phyloP scores from a whole-genome alignment of 192 early-diverging fungal genomes.

The Backusella australiensis region DNA sequence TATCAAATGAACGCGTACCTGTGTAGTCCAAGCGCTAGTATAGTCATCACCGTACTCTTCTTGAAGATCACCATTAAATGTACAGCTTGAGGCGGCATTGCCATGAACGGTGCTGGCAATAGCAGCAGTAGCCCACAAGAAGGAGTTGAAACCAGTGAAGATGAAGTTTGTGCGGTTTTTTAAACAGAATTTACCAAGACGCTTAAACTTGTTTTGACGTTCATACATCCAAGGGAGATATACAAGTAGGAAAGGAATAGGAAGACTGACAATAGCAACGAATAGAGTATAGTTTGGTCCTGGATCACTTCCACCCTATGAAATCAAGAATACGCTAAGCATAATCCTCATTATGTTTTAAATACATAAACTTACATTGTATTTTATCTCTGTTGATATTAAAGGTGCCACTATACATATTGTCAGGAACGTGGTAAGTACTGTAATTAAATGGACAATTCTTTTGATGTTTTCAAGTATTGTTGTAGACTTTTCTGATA shows the following conservation, averaged over 20 bases:
- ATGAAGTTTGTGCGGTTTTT: conserved; percentile 30
- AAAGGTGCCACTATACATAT: conserved; percentile 28
- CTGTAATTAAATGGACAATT: conserved; percentile 19
- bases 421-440: conserved; percentile 11
- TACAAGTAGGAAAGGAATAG: conserved; percentile 20
- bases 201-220: conserved; percentile 31
- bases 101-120: conserved; percentile 32
- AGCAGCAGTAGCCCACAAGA: conserved; percentile 27
- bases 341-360: not conserved
- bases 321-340: not conserved
- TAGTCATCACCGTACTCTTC: conserved; percentile 15
- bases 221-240: conserved; percentile 40
- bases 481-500: conserved; percentile 23
- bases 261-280: conserved; percentile 22
- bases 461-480: conserved; percentile 12
- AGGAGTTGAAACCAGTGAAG: conserved; percentile 22
- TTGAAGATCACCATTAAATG: conserved; percentile 11
- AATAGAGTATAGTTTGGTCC: conserved; percentile 31
- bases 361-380: conserved; percentile 27
- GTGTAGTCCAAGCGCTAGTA: conserved; percentile 24
- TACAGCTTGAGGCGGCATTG: conserved; percentile 15
- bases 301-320: conserved; percentile 29
- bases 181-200: conserved; percentile 33
- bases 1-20: conserved; percentile 14
- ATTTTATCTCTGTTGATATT: conserved; percentile 24